Conservation (phyloP, 169 alveolate genomes). For the Neospora caninum region DNA sequence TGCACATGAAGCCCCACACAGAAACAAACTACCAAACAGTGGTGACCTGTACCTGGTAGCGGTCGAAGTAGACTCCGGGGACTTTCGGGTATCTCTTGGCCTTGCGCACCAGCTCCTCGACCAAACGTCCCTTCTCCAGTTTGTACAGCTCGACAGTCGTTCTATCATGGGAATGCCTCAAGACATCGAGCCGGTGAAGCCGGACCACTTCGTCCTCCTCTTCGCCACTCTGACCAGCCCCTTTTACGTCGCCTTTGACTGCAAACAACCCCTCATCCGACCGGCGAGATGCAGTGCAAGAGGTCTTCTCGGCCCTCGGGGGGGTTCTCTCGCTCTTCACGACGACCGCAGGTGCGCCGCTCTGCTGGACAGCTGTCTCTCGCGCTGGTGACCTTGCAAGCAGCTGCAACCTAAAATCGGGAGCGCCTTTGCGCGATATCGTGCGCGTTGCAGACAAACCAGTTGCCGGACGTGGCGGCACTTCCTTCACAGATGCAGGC, state of each 20-base stretch:
- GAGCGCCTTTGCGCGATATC: too few relatives aligned
- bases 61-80: slow-evolving; percentile 76
- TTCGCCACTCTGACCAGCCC: background rate
- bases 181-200: background rate
- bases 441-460: too few relatives aligned
- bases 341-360: background rate
- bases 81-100: slow-evolving; percentile 74
- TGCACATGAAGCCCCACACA: too few relatives aligned
- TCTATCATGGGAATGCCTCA: slow-evolving; percentile 67
- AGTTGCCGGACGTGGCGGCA: too few relatives aligned
- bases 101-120: slow-evolving; percentile 74
- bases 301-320: background rate
- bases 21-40: too few relatives aligned
- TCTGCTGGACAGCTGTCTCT: background rate
- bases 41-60: slow-evolving; percentile 61
- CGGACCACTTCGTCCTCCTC: background rate
- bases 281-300: background rate
- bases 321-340: background rate
- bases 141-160: slow-evolving; percentile 72
- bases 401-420: too few relatives aligned
- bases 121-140: slow-evolving; percentile 69
- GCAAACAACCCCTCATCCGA: background rate
- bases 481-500: too few relatives aligned
- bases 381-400: too few relatives aligned
- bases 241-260: background rate